Conservation (phyloP, 1,284 basidiomycete species). For the Mycena citricolor region DNA sequence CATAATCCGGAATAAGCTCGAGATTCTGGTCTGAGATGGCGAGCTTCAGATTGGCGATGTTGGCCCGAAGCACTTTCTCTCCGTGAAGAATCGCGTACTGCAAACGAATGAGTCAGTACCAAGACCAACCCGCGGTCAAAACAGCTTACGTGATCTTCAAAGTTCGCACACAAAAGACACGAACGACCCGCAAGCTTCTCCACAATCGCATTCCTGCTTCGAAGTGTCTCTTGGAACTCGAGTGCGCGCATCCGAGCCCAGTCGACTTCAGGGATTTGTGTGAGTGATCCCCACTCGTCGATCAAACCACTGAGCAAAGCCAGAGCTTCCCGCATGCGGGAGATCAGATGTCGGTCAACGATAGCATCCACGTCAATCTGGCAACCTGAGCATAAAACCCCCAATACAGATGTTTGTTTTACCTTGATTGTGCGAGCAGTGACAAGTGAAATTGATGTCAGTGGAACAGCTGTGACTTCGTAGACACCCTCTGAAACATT, state of each 20-base stretch:
- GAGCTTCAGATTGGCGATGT: conserved; percentile 75
- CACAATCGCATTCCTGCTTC: conserved; percentile 44
- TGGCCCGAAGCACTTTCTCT: conserved; percentile 70
- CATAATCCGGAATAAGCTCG: conserved; percentile 96
- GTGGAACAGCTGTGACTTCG: conserved; percentile 66
- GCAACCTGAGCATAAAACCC: conserved; percentile 14
- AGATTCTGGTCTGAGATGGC: conserved; percentile 95
- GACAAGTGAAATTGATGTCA: conserved; percentile 79
- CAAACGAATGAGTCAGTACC: not conserved
- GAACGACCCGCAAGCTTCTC: conserved; percentile 12
- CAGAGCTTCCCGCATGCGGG: conserved; percentile 57
- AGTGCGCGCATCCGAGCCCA: conserved; percentile 84
- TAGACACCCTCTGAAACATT: conserved; percentile 60
- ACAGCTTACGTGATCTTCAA: conserved; percentile 32
- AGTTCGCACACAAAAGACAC: conserved; percentile 23
- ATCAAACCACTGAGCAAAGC: conserved; percentile 48
- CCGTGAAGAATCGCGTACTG: conserved; percentile 79
- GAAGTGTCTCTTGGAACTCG: conserved; percentile 89
- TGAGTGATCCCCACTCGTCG: conserved; percentile 52
- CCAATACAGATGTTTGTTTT: conserved; percentile 1
- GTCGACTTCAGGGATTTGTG: conserved; percentile 71
- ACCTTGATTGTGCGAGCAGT: conserved; percentile 77
- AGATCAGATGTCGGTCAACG: conserved; percentile 63
- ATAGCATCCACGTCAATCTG: conserved; percentile 76
- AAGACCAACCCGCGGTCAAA: not conserved